A percentile compares a stretch with the other conserved stretches of the same genome.
phyloP scores from a whole-genome alignment of 2,329 filamentous ascomycete genomes.

The Exophiala xenobiotica region DNA sequence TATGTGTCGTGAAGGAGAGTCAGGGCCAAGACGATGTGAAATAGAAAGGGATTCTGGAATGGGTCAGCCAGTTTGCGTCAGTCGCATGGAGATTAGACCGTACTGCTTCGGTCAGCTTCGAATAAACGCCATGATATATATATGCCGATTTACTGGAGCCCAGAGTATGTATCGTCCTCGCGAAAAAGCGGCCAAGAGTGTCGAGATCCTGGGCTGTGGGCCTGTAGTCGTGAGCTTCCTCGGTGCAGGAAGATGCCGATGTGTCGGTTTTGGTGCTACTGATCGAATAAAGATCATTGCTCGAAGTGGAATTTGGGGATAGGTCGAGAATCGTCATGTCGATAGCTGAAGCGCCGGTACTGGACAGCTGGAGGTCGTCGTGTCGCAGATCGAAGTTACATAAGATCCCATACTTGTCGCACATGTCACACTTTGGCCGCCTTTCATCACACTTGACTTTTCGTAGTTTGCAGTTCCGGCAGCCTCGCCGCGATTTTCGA shows the following conservation, averaged over 20 bases:
- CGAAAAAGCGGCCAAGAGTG: not conserved
- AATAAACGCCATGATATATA: not conserved
- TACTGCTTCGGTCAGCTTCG: not conserved
- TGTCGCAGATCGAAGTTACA: conserved; percentile 47
- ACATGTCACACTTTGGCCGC: conserved; percentile 47
- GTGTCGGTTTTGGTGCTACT: not conserved
- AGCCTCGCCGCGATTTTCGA: conserved; percentile 48
- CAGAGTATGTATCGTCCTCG: conserved; percentile 1
- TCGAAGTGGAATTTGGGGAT: conserved; percentile 20
- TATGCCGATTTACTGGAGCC: not conserved
- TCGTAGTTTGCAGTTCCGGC: conserved; percentile 53
- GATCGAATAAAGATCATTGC: not conserved
- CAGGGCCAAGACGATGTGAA: conserved; percentile 55
- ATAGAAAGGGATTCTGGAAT: conserved; percentile 52
- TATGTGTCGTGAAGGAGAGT: conserved; percentile 53
- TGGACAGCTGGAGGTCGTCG: conserved; percentile 34
- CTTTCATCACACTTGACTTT: conserved; percentile 54
- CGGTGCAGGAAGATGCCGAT: not conserved
- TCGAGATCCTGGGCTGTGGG: not conserved
- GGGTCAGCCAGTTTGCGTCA: conserved; percentile 6
- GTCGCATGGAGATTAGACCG: not conserved
- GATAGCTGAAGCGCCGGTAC: conserved; percentile 31
- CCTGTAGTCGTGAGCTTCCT: conserved; percentile 1
- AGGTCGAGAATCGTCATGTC: not conserved
- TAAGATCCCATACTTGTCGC: conserved; percentile 44